These are phyloP conservation scores for Rhodotorula mucilaginosa DNA, from an alignment of 1,284 basidiomycete species.

Conservation along the genomic window DNA sequence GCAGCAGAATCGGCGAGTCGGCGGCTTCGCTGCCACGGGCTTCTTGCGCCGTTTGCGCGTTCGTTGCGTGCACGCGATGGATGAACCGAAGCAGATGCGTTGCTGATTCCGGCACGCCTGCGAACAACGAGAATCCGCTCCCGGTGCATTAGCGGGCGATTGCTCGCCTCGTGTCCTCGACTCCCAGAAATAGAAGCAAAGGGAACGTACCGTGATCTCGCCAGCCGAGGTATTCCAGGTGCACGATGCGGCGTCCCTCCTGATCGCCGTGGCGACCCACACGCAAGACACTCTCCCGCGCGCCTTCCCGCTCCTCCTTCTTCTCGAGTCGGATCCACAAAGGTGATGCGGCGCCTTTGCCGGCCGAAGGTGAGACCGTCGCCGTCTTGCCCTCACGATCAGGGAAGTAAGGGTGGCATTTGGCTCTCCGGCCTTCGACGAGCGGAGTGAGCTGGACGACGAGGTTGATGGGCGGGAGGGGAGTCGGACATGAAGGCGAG, in stretches of 20 bases:
- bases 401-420: conserved; percentile 75
- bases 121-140: too few relatives aligned
- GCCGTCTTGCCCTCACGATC: conserved; percentile 58
- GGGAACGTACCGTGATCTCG: conserved; percentile 26
- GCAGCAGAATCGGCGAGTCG: conserved; percentile 65
- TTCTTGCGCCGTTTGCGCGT: background rate
- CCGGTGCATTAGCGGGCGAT: too few relatives aligned
- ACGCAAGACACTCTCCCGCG: conserved; percentile 27
- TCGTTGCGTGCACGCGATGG: conserved; percentile 17
- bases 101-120: conserved; percentile 38
- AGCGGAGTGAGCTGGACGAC: conserved; percentile 74
- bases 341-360: too few relatives aligned
- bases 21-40: background rate
- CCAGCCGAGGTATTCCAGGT: conserved; percentile 44
- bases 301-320: conserved; percentile 54
- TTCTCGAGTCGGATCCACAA: conserved; percentile 46
- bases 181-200: background rate
- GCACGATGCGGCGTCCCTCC: conserved; percentile 26
- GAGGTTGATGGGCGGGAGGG: conserved; percentile 20
- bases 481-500: background rate
- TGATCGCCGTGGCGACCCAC: conserved; percentile 19
- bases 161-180: background rate
- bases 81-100: conserved; percentile 34
- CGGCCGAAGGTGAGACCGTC: conserved; percentile 57
- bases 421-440: conserved; percentile 63